phyloP scores from a whole-genome alignment of 768 basidiomycete genomes.

The Butyriboletus loyo region DNA sequence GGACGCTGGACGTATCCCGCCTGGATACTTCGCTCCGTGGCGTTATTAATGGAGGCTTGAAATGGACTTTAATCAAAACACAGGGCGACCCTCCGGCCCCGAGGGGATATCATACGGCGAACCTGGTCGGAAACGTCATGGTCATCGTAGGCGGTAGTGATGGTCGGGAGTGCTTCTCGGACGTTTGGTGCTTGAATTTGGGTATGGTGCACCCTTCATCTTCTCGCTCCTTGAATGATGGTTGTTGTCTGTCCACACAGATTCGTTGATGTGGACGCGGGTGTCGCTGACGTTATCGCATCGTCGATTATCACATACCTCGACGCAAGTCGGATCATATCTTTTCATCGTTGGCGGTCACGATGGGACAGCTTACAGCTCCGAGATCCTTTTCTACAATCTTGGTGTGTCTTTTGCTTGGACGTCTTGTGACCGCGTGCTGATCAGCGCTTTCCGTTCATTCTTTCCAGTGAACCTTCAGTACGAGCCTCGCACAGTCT shows the following conservation, averaged over 20 bases:
- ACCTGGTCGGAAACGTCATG: slow-evolving; percentile 82
- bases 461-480: slow-evolving; percentile 65
- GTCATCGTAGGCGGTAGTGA: slow-evolving; percentile 90
- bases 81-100: slow-evolving; percentile 54
- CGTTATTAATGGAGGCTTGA: slow-evolving; percentile 29
- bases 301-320: slow-evolving; percentile 77
- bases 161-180: slow-evolving; percentile 82
- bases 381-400: slow-evolving; percentile 80
- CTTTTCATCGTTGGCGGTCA: slow-evolving; percentile 90
- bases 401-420: slow-evolving; percentile 55
- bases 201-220: slow-evolving; percentile 49
- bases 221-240: not conserved
- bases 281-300: slow-evolving; percentile 30
- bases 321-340: slow-evolving; percentile 90
- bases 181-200: slow-evolving; percentile 84
- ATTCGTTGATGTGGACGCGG: slow-evolving; percentile 29
- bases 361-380: slow-evolving; percentile 70
- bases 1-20: slow-evolving; percentile 72
- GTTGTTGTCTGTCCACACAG: slow-evolving; percentile 4
- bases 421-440: not conserved
- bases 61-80: slow-evolving; percentile 61
- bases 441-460: not conserved
- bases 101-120: slow-evolving; percentile 90
- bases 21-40: slow-evolving; percentile 27
- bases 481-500: slow-evolving; percentile 70